Base-by-base conservation (phyloP, 257 asterid genomes). In the Gentiana dahurica region DNA sequence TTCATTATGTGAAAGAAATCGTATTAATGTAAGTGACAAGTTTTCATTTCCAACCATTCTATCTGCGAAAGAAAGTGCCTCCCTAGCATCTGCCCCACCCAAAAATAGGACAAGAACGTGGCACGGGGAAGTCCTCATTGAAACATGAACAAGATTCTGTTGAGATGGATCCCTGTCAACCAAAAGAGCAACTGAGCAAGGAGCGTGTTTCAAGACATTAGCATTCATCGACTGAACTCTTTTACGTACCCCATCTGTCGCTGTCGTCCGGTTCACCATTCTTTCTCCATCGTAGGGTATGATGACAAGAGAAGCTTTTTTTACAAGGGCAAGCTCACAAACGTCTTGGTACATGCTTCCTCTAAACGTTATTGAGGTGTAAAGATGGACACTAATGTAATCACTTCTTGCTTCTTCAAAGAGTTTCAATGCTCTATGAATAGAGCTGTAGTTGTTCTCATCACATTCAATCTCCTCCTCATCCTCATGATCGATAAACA, bases 31-130 rank as follows among this genome's bases (percentile, higher is more conserved):
- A 37, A 89, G 76, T 0, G 74, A 62, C 38, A 77, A 68, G 5
- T 64, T 65, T 1, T 70, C 72, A 63, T 74, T 66, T 6, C 71
- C 65, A 43, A 79, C 77, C 59, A 78, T 69, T 12, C 85, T 73
- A 33, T 79, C 90, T 6, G 89, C 95, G 67, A 68, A 83, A 38
- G 73, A 63, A 11, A 89, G 73, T 3, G 97, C 95, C 72, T 89
- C 97, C 61, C 97, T 66, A 4, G 91, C 75, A 67, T 89, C 95
- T 1, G 89, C 68, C 6, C 95, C 95, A 9, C 97, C 97, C 70
- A 86, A 62, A 76, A 81, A 89, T 15, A 85, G 81, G 52, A 87
- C 76, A 5, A 69, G 72, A 49, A 84, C 67, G 9, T 72, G 77
- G 58, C 73, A 68, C 34, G 10, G 34, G 1, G 81, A 61, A n/a